Base-by-base conservation (phyloP, 305 asterid species). In the Salvia sclarea region DNA sequence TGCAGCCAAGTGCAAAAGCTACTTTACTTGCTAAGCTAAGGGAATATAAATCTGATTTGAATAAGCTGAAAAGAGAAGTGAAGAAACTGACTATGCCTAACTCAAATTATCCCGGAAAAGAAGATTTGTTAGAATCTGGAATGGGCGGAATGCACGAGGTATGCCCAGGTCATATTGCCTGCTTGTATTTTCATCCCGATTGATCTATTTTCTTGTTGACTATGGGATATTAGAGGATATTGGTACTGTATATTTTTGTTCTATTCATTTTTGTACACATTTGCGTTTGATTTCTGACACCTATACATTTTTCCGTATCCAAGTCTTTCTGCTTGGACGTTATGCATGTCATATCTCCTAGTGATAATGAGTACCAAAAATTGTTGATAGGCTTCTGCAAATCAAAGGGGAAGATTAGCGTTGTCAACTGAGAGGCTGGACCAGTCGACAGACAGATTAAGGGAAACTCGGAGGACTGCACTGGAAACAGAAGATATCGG, bases 401-500 rank as follows among this genome's bases (percentile, higher is more conserved):
- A 90, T 86, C 94, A 86, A 70, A 85, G 97, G 73, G 98, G 82
- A 9, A 85, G 97, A 63, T 61, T 90, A 77, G 68, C 82, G 40
- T 77, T 82, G 95, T 75, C 98, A 61, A 93, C 92, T 41, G 98
- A 90, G 81, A 90, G 97, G 71, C 76, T 93, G 66, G 62, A 90
- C 76, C 87, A 86, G 61, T 86, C 97, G 4, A 85, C 83, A 63
- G 98, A 85, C 73, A 78, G 97, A 74, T 50, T 90, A 74, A 84
- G 73, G 81, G 96, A 90, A 55, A 88, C 88, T 78, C 84, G 89
- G 37, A 85, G 92, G 79, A 81, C 81, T 79, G 94, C 95, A 18
- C 79, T 92, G 24, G 97, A 93, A 78, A 90, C 97, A 49, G 97
- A 93, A 80, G 96, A 93, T 45, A 89, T 90, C 3, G 96, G 97